These are phyloP conservation scores for Calendula officinalis DNA, from an alignment of 129 eudicot genomes.

Conservation along the genomic window DNA sequence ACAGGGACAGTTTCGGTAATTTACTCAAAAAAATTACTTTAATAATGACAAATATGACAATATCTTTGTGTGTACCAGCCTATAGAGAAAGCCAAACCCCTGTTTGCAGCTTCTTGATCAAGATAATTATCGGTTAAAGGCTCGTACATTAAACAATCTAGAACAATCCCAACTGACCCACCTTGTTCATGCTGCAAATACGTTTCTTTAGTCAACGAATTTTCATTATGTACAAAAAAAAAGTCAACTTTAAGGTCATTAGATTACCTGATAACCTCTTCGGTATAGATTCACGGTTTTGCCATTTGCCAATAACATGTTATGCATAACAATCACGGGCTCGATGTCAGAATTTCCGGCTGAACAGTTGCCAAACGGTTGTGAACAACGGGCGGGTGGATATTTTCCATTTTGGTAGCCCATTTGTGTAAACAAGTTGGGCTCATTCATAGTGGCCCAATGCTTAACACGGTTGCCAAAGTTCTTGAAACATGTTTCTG, in stretches of 20 bases:
- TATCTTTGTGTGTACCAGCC: too few species aligned
- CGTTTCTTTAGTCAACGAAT: conserved; percentile 7
- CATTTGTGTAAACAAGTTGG: conserved; percentile 50
- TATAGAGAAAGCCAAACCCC: conserved; percentile 59
- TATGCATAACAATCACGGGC: conserved; percentile 68
- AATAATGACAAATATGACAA: too few species aligned
- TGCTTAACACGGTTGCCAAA: conserved; percentile 84
- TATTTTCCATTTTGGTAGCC: conserved; percentile 46
- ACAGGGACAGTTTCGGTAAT: too few species aligned
- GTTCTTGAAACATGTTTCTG: conserved; percentile 58
- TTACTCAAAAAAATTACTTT: too few species aligned
- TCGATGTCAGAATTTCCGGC: conserved; percentile 71
- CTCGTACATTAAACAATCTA: conserved; percentile 35
- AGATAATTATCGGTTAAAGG: conserved; percentile 48
- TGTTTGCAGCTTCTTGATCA: conserved; percentile 57
- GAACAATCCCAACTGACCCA: conserved; percentile 57
- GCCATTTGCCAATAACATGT: conserved; percentile 80
- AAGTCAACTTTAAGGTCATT: conserved; percentile 7
- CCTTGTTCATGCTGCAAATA: conserved; percentile 49
- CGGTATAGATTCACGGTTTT: conserved; percentile 64
- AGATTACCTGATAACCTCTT: conserved; percentile 45
- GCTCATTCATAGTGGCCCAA: conserved; percentile 83
- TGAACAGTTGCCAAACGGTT: conserved; percentile 69
- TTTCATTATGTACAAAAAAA: neutral
- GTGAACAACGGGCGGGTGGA: conserved; percentile 84